These are phyloP conservation scores for Stemphylium beticola DNA, from an alignment of 2,329 filamentous ascomycete genomes.

Conservation along the genomic window DNA sequence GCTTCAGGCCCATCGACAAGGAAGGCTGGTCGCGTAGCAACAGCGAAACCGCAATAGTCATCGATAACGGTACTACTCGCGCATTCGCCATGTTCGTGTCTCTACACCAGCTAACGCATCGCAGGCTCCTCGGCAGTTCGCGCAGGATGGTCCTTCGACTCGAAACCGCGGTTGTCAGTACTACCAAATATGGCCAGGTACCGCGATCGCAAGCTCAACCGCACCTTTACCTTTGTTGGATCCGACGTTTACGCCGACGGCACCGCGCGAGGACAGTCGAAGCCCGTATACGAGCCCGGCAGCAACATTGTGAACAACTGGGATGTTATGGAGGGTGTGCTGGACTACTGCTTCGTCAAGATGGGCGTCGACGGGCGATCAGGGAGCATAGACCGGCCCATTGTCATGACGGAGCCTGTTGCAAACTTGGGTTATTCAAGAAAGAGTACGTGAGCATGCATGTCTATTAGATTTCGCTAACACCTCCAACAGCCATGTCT, in stretches of 20 bases:
- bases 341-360: conserved; percentile 96
- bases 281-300: conserved; percentile 88
- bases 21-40: conserved; percentile 75
- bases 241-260: conserved; percentile 94
- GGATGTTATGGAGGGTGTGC: conserved; percentile 93
- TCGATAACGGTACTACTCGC: conserved; percentile 81
- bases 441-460: conserved; percentile 68
- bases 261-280: conserved; percentile 86
- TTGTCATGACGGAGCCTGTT: conserved; percentile 95
- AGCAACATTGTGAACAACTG: conserved; percentile 94
- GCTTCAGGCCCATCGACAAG: conserved; percentile 62
- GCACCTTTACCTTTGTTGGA: conserved; percentile 90
- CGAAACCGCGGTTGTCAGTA: conserved; percentile 76
- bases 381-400: conserved; percentile 79
- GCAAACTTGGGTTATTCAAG: conserved; percentile 89
- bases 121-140: conserved; percentile 85
- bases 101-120: conserved; percentile 19
- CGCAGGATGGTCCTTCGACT: conserved; percentile 95
- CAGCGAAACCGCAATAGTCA: conserved; percentile 78
- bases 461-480: conserved; percentile 26
- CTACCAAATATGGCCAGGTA: conserved; percentile 95
- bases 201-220: conserved; percentile 89
- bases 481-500: conserved; percentile 74
- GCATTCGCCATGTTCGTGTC: conserved; percentile 1
- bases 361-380: conserved; percentile 80